Evolutionary conservation across 257 asterid species (phyloP).

Genomic region (Salvia splendens): DNA sequence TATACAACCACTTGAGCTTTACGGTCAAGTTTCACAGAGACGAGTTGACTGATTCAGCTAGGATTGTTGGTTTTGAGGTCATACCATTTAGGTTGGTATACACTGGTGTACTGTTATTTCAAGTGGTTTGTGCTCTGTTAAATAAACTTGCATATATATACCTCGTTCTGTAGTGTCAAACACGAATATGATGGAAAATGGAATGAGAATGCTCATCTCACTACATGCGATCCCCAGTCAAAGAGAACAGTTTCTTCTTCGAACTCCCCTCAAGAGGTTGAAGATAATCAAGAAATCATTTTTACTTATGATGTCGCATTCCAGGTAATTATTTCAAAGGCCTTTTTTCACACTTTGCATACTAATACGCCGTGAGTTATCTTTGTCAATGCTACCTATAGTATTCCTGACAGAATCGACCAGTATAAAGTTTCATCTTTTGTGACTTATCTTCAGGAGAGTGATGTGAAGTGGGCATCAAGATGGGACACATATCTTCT

Average conservation of each 20-base stretch:
- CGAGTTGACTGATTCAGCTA: constrained; percentile 57
- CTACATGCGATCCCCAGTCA: constrained; percentile 67
- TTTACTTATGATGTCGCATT: constrained; percentile 73
- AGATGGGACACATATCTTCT: constrained; percentile 84
- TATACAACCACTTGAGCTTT: constrained; percentile 75
- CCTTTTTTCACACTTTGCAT: neutral
- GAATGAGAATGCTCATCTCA: constrained; percentile 48
- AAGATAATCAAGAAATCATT: constrained; percentile 63
- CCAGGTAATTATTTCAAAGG: constrained; percentile 39
- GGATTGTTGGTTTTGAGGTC: constrained; percentile 85
- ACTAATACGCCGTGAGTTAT: neutral
- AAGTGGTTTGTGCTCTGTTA: neutral
- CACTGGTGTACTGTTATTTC: neutral
- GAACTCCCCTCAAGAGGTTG: constrained; percentile 71
- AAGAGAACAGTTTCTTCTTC: constrained; percentile 54
- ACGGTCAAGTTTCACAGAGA: constrained; percentile 72
- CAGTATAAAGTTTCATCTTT: neutral
- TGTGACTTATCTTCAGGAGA: constrained; percentile 48
- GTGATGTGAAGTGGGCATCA: constrained; percentile 86
- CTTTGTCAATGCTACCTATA: too few relatives aligned
- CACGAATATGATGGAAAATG: constrained; percentile 67
- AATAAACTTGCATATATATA: constrained; percentile 17
- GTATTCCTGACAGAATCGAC: too few relatives aligned
- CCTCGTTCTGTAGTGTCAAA: constrained; percentile 49
- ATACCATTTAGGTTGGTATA: constrained; percentile 62